Evolutionary conservation across 2,329 filamentous ascomycete genomes (phyloP).

Genomic region (Cercospora beticola): DNA sequence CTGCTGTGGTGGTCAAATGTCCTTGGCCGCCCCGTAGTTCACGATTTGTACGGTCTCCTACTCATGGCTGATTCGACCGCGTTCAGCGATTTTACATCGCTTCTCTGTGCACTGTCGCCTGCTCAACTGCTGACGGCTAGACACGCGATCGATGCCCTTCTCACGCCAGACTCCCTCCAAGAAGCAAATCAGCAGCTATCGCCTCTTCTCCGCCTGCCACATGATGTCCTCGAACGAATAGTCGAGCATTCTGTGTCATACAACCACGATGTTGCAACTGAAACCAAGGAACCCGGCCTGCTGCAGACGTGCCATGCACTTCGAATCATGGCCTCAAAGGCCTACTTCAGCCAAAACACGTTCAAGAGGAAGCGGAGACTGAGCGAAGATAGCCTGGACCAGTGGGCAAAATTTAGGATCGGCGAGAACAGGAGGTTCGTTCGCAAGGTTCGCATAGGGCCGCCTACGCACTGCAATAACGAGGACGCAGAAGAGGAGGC

Average conservation of each 20-base stretch:
- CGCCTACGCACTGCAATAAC: conserved; percentile 18
- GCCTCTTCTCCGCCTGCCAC: conserved; percentile 17
- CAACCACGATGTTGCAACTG: conserved; percentile 7
- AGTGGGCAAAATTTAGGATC: conserved; percentile 15
- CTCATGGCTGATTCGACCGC: conserved; percentile 5
- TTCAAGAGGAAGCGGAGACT: conserved; percentile 19
- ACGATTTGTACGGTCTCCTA: neutral
- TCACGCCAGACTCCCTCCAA: conserved; percentile 12
- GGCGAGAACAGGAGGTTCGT: conserved; percentile 17
- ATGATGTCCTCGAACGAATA: conserved; percentile 15
- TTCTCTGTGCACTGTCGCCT: conserved; percentile 12
- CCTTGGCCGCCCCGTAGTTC: neutral
- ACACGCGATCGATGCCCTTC: conserved; percentile 15
- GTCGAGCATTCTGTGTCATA: conserved; percentile 13
- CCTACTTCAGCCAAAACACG: conserved; percentile 19
- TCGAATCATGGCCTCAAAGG: conserved; percentile 9
- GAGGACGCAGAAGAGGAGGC: conserved; percentile 16
- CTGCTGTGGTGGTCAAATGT: conserved; percentile 10
- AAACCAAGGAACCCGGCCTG: conserved; percentile 10
- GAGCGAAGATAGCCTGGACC: conserved; percentile 13
- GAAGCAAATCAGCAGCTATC: conserved; percentile 19
- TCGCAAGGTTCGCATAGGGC: conserved; percentile 8
- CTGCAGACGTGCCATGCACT: conserved; percentile 18
- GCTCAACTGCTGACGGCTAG: conserved; percentile 15
- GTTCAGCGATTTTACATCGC: conserved; percentile 1